Conservation (phyloP, 768 basidiomycete species). For the Tulasnella calospora region DNA sequence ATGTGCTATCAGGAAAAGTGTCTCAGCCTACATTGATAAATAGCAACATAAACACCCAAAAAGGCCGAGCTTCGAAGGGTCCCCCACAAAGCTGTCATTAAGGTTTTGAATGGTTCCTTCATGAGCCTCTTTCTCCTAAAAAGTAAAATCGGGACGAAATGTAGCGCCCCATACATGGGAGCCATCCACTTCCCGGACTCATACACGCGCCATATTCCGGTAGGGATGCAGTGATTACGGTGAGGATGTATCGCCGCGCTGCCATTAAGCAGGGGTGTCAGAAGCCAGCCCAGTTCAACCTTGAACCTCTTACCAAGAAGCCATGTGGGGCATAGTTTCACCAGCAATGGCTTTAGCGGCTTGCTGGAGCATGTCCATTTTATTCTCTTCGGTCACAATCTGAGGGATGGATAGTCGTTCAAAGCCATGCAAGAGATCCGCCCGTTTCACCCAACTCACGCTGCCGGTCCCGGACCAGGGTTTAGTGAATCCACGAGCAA, state of each 20-base stretch:
- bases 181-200: constrained; percentile 80
- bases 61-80: constrained; percentile 83
- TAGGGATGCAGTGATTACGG: constrained; percentile 53
- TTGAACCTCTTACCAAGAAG: constrained; percentile 36
- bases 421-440: not conserved
- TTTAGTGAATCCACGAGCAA: constrained; percentile 45
- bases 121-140: constrained; percentile 69
- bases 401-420: not conserved
- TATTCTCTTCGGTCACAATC: constrained; percentile 17
- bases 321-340: constrained; percentile 27
- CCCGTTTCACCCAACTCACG: not conserved
- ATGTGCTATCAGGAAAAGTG: not conserved
- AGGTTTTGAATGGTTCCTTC: constrained; percentile 59
- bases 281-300: not conserved
- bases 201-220: constrained; percentile 66
- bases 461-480: constrained; percentile 15
- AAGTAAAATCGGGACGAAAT: constrained; percentile 79
- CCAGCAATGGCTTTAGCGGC: constrained; percentile 34
- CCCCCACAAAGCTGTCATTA: constrained; percentile 61
- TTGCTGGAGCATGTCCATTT: constrained; percentile 29
- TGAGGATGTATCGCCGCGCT: constrained; percentile 75
- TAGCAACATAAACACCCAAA: constrained; percentile 71
- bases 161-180: constrained; percentile 74
- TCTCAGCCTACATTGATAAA: constrained; percentile 64
- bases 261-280: not conserved